Evolutionary conservation across 2,329 filamentous ascomycete species (phyloP), one percentile per base, ranked within the genome.

Genomic region (Whalleya microplaca): DNA sequence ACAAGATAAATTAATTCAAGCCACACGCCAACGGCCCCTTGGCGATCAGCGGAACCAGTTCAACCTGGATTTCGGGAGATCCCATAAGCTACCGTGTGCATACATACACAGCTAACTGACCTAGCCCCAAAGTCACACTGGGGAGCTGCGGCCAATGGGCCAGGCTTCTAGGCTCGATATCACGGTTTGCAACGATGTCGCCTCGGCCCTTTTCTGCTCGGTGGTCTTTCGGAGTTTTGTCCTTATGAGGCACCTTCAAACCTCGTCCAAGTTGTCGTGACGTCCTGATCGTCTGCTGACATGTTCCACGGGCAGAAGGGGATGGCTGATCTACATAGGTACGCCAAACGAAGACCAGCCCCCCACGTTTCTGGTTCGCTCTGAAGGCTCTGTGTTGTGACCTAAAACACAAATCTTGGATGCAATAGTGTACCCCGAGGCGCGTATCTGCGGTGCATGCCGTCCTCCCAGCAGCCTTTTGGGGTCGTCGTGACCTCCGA

Each of bases 1-100:
- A 52, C 57, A 48, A 62, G 60, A 62, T 62, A 27, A 27, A 27
- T 27, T 27, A 27, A 27, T 9, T 27, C 23, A 27, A 27, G 23
- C 23, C 23, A 27, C 23, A 27, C 23, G 9, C 9, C 23, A 27
- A 27, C 23, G 23, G 23, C 23, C 23, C 23, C 60, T 57, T 60
- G 10, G 52, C 45, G 52, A 44, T 42, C 58, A 62, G 50, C 54
- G 56, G 59, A 60, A 40, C 59, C 59, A 60, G 55, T 57, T 47
- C 37, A 32, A 41, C 18, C 21, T 37, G 27, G 29, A 49, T 29
- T 46, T 32, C 44, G 45, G 45, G 41, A 45, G 46, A 10, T 48
- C 49, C 49, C 51, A 44, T 45, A 40, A 37, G 32, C 43, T 20
- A 45, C 42, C 53, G 43, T 53, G 53, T 56, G 51, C 51, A 45